Evolutionary conservation across 768 basidiomycete species (phyloP), one percentile per base, ranked within the genome.

Genomic region (Mycena vitilis): DNA sequence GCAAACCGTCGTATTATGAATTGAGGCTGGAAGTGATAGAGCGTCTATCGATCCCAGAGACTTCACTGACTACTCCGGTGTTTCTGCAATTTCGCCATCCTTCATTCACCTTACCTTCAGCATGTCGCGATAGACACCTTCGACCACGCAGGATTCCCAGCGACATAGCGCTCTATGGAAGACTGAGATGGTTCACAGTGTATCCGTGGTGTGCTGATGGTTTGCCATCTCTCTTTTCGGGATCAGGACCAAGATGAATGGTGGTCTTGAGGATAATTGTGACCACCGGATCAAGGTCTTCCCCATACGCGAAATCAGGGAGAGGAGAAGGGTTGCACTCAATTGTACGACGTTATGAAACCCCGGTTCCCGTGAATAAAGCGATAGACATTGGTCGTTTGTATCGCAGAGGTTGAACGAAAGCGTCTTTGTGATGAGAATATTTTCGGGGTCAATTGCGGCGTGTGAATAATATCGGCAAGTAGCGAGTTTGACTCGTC

Each of bases 241-340:
- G 44, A 86, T 87, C 18, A 86, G 87, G 73, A 87, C 87, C 22
- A 87, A 84, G 71, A 87, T 69, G n/a, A 86, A 86, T 65, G 40
- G 15, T 8, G 40, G 2, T 40, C 15, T 40, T 10, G 15, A 40
- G 15, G 10, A 11, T 40, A 40, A 40, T 40, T 40, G 5, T 40
- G 40, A 40, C 40, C 10, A 40, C 30, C 40, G 40, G 40, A 40
- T 40, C 40, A 40, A 30, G 18, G 78, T 86, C 44, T 83, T 83
- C 51, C 78, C 71, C 73, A 83, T 79, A 88, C 74, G 69, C 83
- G 76, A 78, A 75, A 73, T 34, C 83, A 83, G 10, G 30, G 20
- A 23, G 25, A 9, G 5, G 40, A 18, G 49, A 23, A 10, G 53
- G 20, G 5, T n/a, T 40, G 64, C 22, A 16, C 10, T 25, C 23